Evolutionary conservation across 805 yeast species (phyloP).

Genomic region (Lachancea kluyveri): DNA sequence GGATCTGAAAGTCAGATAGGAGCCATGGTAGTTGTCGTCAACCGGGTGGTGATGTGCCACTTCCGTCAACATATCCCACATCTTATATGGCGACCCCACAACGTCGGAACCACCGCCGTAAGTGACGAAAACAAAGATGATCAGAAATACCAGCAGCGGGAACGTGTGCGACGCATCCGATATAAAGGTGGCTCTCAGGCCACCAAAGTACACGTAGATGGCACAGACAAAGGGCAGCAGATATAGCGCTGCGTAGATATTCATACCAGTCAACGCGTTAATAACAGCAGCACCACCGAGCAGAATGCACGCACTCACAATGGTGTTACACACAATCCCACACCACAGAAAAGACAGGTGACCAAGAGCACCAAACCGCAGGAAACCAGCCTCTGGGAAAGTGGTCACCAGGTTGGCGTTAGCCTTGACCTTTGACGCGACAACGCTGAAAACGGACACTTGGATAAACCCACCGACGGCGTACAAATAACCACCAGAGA

Average conservation of each 20-base stretch:
- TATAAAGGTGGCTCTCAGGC: slow-evolving; percentile 46
- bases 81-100: slow-evolving; percentile 39
- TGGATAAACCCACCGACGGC: slow-evolving; percentile 24
- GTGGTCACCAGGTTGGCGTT: slow-evolving; percentile 36
- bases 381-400: slow-evolving; percentile 35
- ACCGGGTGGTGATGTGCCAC: slow-evolving; percentile 31
- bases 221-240: slow-evolving; percentile 44
- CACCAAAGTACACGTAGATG: slow-evolving; percentile 45
- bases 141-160: slow-evolving; percentile 35
- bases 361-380: slow-evolving; percentile 36
- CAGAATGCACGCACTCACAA: slow-evolving; percentile 37
- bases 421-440: slow-evolving; percentile 33
- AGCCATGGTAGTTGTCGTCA: slow-evolving; percentile 31
- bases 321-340: slow-evolving; percentile 36
- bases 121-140: slow-evolving; percentile 32
- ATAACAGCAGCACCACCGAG: slow-evolving; percentile 42
- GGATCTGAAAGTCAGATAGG: slow-evolving; percentile 34
- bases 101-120: slow-evolving; percentile 30
- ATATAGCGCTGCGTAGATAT: slow-evolving; percentile 40
- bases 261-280: slow-evolving; percentile 38
- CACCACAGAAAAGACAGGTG: slow-evolving; percentile 35
- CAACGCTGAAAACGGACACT: slow-evolving; percentile 32
- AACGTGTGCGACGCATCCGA: slow-evolving; percentile 48
- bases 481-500: slow-evolving; percentile 29
- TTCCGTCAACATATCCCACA: slow-evolving; percentile 38